Conservation (phyloP, 306 rosid species). For the Prunus fruticosa region DNA sequence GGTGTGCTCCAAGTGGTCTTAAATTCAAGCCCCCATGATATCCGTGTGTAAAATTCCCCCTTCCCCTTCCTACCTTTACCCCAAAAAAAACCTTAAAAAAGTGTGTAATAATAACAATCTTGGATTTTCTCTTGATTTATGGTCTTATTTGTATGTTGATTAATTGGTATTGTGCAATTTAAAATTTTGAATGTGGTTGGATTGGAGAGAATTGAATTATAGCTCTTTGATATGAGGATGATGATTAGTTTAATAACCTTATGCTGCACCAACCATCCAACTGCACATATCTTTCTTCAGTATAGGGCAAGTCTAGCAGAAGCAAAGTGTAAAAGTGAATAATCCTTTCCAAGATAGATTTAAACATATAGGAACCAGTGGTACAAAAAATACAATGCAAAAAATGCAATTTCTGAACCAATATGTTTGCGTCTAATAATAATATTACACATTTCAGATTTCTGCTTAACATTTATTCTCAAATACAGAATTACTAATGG, state of each 20-base stretch:
- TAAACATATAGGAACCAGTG: background rate
- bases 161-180: background rate
- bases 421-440: background rate
- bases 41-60: no score
- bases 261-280: background rate
- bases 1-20: no score
- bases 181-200: background rate
- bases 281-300: no score
- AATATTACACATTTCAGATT: slow-evolving; percentile 9
- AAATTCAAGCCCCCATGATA: no score
- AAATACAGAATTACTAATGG: slow-evolving; percentile 10
- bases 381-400: slow-evolving; percentile 8
- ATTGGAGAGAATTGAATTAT: no score
- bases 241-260: background rate
- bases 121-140: no score
- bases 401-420: slow-evolving; percentile 5
- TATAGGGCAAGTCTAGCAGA: background rate
- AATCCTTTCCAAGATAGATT: background rate
- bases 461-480: slow-evolving; percentile 10
- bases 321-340: background rate
- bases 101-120: no score
- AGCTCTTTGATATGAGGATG: no score
- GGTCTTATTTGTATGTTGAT: background rate
- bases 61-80: no score
- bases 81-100: no score